Percentiles rank a stretch among this genome's conserved stretches.
These are phyloP conservation scores for Euphorbia pulcherrima DNA, from an alignment of 345 rosid genomes.

Conservation along the genomic window DNA sequence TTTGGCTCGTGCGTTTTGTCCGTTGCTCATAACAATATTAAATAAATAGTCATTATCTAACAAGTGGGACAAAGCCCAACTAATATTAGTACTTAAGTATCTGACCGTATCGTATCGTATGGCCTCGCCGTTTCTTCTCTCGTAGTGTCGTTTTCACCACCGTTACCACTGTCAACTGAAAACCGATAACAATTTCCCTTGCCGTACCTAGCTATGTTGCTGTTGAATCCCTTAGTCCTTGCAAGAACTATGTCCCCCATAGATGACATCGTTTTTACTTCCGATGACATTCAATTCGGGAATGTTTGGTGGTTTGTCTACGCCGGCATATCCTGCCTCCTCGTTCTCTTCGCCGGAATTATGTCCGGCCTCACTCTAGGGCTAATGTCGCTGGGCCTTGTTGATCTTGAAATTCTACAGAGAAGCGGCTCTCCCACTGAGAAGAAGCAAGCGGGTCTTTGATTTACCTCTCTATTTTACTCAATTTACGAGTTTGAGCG, in stretches of 20 bases:
- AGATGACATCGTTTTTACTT: constrained; percentile 41
- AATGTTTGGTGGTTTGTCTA: constrained; percentile 55
- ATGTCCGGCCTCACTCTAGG: constrained; percentile 82
- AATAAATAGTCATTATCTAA: no score
- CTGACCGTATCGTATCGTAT: no score
- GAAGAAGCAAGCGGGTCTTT: constrained; percentile 56
- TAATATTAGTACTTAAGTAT: no score
- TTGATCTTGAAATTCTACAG: constrained; percentile 65
- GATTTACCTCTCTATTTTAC: background rate
- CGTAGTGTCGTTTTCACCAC: background rate
- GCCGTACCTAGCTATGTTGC: constrained; percentile 22
- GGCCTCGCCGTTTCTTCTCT: background rate
- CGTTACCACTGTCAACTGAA: background rate
- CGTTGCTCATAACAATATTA: background rate
- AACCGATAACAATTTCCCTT: background rate
- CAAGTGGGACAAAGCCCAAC: no score
- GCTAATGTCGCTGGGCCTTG: constrained; percentile 65
- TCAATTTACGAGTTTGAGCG: background rate
- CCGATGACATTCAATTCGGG: constrained; percentile 57
- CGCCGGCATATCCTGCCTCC: constrained; percentile 60
- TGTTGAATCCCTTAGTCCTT: constrained; percentile 27
- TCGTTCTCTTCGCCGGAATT: constrained; percentile 71
- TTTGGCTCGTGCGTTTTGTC: constrained; percentile 1
- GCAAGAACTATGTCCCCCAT: constrained; percentile 25
- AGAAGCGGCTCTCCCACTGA: constrained; percentile 56